Evolutionary conservation across 2,329 filamentous ascomycete species (phyloP), one percentile per base, ranked within the genome.

Genomic region (Fusarium mundagurra): DNA sequence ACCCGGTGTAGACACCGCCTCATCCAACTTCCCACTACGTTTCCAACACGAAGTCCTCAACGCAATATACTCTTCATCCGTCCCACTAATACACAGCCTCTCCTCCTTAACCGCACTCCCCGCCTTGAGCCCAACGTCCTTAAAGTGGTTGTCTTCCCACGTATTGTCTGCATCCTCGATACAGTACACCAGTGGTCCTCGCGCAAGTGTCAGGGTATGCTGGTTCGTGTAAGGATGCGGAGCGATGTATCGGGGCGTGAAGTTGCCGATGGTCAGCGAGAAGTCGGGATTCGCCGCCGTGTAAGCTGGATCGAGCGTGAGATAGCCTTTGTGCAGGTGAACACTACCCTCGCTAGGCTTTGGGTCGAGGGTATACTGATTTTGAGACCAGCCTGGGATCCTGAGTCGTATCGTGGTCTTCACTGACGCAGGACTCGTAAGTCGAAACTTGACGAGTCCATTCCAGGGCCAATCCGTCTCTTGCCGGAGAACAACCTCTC

Each of bases 161-260:
- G n/a, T 1, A 17, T 74, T 74, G 10, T 74, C 71, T 5, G 53
- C 75, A 63, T 91, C 89, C 75, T 92, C 90, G 8, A 88, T 84
- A 66, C 89, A 92, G 78, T 91, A 92, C 10, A 91, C 82, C 11
- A 92, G 76, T 0, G 89, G 90, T 0, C 90, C 90, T 8, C 89
- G 84, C 5, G 86, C 88, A 12, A 91, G 78, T 3, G 86, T 84
- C 43, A 90, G 72, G 5, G 86, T 88, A n/a, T 85, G 80, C 74
- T 90, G 88, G 72, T 87, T 87, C 0, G 88, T 88, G 72, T 87
- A 87, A 1, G 88, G 88, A 73, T 91, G 87, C 1, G 89, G 88
- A 6, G 84, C 79, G 7, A 90, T 73, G 58, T 86, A 85, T 38
- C 86, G 83, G 22, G 88, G 84, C 41, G 82, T 77, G 47, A 91